Conservation (phyloP, 768 basidiomycete genomes). For the Ramaria rubella region DNA sequence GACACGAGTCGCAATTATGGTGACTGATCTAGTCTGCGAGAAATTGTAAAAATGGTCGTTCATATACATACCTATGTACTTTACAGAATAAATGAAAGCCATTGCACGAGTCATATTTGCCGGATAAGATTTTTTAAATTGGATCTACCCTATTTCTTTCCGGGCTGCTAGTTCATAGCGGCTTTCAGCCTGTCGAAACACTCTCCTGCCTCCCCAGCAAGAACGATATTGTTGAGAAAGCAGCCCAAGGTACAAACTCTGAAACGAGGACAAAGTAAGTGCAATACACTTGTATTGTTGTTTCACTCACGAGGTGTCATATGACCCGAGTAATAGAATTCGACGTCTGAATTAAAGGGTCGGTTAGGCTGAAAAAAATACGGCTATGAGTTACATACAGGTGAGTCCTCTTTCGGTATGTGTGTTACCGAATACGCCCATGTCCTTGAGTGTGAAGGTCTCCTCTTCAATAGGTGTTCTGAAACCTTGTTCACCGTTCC, state of each 20-base stretch:
- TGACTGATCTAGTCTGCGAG: too few relatives aligned
- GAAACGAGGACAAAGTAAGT: background rate
- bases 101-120: too few relatives aligned
- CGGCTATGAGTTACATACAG: slow-evolving; percentile 17
- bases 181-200: background rate
- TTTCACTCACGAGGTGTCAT: slow-evolving; percentile 47
- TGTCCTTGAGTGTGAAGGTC: slow-evolving; percentile 25
- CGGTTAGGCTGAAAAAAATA: background rate
- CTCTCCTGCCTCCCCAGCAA: slow-evolving; percentile 41
- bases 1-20: too few relatives aligned
- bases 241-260: slow-evolving; percentile 48
- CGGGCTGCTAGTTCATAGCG: background rate
- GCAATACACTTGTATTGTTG: background rate
- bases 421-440: slow-evolving; percentile 27
- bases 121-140: too few relatives aligned
- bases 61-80: too few relatives aligned
- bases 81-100: too few relatives aligned
- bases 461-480: slow-evolving; percentile 29
- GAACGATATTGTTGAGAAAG: slow-evolving; percentile 35
- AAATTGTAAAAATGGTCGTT: too few relatives aligned
- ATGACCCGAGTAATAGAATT: slow-evolving; percentile 52
- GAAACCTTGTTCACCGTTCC: slow-evolving; percentile 31
- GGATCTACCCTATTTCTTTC: too few relatives aligned
- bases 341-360: slow-evolving; percentile 35
- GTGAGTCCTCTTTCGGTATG: slow-evolving; percentile 29